These are phyloP conservation scores for Coffea humblotiana DNA, from an alignment of 305 asterid species.

Conservation along the genomic window DNA sequence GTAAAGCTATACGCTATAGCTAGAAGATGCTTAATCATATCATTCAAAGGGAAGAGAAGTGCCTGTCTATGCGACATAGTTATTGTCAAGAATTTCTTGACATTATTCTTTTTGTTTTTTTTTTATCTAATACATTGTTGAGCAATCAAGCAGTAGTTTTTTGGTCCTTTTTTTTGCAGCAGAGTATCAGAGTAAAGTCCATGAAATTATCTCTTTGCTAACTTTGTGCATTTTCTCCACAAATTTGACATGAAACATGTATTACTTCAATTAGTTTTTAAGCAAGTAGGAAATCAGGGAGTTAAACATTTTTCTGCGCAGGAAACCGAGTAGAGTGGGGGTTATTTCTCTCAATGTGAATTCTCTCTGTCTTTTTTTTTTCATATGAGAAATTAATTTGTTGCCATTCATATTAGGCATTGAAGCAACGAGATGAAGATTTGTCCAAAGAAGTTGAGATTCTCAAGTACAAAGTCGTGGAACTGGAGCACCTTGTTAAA, in stretches of 20 bases:
- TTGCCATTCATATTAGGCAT: conserved; percentile 31
- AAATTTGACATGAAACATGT: not conserved
- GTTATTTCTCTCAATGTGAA: not conserved
- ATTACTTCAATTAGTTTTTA: not conserved
- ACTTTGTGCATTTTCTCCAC: conserved; percentile 1
- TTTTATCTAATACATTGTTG: not conserved
- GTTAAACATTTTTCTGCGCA: not conserved
- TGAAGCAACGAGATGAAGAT: conserved; percentile 67
- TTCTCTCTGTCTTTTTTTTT: not conserved
- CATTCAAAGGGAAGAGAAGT: not conserved
- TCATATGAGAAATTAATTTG: conserved; percentile 4
- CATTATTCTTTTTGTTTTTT: not conserved
- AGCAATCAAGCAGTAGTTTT: not conserved
- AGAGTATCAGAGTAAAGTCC: not conserved
- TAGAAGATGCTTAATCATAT: not conserved
- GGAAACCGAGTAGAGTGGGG: not conserved
- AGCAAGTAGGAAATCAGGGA: not conserved
- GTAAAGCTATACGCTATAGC: not conserved
- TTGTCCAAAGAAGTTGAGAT: conserved; percentile 55
- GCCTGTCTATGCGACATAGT: not conserved
- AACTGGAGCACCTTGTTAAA: conserved; percentile 52
- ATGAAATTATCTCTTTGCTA: not conserved
- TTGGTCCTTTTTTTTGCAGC: not conserved
- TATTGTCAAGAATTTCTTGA: not conserved
- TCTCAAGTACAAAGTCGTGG: conserved; percentile 48